phyloP scores from a whole-genome alignment of 2,329 filamentous ascomycete species.

The Clarireedia homoeocarpa region DNA sequence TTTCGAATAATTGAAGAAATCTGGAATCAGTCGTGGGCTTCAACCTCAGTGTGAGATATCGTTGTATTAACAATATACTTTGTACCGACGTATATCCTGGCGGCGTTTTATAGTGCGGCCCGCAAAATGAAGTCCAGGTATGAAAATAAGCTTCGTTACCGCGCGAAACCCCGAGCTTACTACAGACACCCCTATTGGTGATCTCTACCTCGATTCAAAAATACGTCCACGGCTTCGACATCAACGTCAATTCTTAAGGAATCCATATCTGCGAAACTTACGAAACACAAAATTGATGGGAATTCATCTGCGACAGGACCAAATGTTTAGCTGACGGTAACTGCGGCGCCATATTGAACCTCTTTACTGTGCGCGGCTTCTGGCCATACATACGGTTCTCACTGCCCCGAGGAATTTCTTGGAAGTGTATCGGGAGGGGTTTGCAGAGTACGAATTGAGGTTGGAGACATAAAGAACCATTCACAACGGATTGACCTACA shows the following conservation, averaged over 20 bases:
- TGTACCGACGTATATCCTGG: not conserved
- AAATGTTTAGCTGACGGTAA: slow-evolving; percentile 19
- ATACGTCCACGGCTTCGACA: slow-evolving; percentile 7
- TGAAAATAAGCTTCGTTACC: slow-evolving; percentile 2
- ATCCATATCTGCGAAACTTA: slow-evolving; percentile 3
- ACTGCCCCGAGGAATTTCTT: slow-evolving; percentile 19
- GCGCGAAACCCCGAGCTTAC: slow-evolving; percentile 11
- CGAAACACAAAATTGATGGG: slow-evolving; percentile 19
- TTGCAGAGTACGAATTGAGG: slow-evolving; percentile 11
- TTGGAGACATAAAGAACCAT: slow-evolving; percentile 6
- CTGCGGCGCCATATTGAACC: slow-evolving; percentile 15
- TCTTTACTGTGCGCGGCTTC: not conserved
- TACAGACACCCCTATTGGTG: slow-evolving; percentile 11
- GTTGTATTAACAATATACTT: not conserved
- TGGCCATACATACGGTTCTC: slow-evolving; percentile 16
- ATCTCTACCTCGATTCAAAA: slow-evolving; percentile 7
- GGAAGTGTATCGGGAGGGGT: slow-evolving; percentile 21
- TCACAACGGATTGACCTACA: slow-evolving; percentile 15
- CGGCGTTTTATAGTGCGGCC: not conserved
- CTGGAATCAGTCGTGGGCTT: not conserved
- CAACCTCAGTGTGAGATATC: not conserved
- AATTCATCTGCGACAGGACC: slow-evolving; percentile 12
- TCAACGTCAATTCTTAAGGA: slow-evolving; percentile 8
- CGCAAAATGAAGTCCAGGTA: not conserved
- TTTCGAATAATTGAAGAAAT: too few relatives aligned